A percentile compares a stretch with the other conserved stretches of the same genome.
These are phyloP conservation scores for Xylariaceae sp. DNA, from an alignment of 2,329 filamentous ascomycete species.

Conservation along the genomic window DNA sequence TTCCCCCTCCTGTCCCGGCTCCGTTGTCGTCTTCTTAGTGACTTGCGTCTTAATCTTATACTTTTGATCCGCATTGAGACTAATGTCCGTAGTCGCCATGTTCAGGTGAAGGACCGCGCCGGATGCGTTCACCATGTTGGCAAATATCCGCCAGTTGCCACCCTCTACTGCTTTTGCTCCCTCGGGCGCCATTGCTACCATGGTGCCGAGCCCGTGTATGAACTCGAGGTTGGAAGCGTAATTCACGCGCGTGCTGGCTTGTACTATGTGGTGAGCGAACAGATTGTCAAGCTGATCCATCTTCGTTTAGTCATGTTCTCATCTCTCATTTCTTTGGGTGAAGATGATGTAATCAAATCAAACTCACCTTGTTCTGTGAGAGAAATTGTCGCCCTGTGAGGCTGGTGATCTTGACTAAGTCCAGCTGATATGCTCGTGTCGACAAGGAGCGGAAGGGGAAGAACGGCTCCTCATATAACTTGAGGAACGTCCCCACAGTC, in stretches of 20 bases:
- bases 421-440: constrained; percentile 62
- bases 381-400: constrained; percentile 73
- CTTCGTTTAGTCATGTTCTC: no score
- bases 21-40: no score
- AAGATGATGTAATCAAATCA: no score
- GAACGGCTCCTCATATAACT: constrained; percentile 73
- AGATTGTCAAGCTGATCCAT: constrained; percentile 57
- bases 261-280: constrained; percentile 79
- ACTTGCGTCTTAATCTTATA: constrained; percentile 43
- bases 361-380: constrained; percentile 53
- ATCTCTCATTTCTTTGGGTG: no score
- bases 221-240: constrained; percentile 85
- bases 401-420: constrained; percentile 61
- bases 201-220: constrained; percentile 85
- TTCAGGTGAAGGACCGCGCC: constrained; percentile 60
- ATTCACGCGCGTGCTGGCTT: constrained; percentile 88
- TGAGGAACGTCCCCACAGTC: constrained; percentile 69
- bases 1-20: constrained; percentile 16
- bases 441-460: constrained; percentile 83
- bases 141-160: constrained; percentile 94
- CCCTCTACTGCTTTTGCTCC: constrained; percentile 75
- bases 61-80: constrained; percentile 24
- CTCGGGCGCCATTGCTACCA: constrained; percentile 84
- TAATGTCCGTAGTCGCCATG: constrained; percentile 53
- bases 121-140: constrained; percentile 68